These are phyloP conservation scores for Coniferiporia sulphurascens DNA, from an alignment of 1,284 basidiomycete genomes.

Conservation along the genomic window DNA sequence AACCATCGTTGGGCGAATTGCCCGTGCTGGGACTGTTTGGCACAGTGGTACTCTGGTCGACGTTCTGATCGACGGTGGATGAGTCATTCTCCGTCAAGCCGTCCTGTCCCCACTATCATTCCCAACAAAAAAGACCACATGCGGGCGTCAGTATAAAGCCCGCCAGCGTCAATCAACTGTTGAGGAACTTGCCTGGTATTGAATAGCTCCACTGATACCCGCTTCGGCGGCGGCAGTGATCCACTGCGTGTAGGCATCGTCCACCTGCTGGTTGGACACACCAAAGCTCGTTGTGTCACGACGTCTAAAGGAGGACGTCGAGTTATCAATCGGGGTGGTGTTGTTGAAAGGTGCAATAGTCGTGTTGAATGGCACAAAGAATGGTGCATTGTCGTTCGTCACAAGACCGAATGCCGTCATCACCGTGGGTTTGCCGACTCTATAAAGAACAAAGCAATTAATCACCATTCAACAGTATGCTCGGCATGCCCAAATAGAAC, in stretches of 20 bases:
- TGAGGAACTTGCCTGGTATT: constrained; percentile 47
- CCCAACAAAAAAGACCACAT: constrained; percentile 4
- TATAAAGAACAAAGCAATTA: constrained; percentile 24
- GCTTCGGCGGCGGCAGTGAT: constrained; percentile 33
- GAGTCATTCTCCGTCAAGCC: constrained; percentile 38
- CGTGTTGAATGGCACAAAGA: constrained; percentile 58
- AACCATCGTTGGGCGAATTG: constrained; percentile 61
- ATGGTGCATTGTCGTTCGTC: constrained; percentile 44
- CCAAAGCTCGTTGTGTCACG: constrained; percentile 28
- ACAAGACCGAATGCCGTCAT: constrained; percentile 60
- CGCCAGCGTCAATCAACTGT: background rate
- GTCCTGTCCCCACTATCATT: constrained; percentile 46
- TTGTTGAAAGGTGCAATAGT: constrained; percentile 37
- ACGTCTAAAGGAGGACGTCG: constrained; percentile 25
- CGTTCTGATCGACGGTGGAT: constrained; percentile 29
- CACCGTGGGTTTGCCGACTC: constrained; percentile 52
- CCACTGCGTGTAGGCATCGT: constrained; percentile 51
- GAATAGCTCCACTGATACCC: constrained; percentile 47
- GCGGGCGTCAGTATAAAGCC: background rate
- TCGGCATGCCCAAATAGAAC: background rate
- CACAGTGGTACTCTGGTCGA: constrained; percentile 31
- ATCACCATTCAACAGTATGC: background rate
- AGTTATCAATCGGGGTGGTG: background rate
- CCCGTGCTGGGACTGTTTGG: constrained; percentile 34
- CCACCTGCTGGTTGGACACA: constrained; percentile 46